Percentiles rank a stretch among this genome's conserved stretches.
Evolutionary conservation across 495 filamentous ascomycete species (phyloP).

Genomic region (Cairneyella variabilis): DNA sequence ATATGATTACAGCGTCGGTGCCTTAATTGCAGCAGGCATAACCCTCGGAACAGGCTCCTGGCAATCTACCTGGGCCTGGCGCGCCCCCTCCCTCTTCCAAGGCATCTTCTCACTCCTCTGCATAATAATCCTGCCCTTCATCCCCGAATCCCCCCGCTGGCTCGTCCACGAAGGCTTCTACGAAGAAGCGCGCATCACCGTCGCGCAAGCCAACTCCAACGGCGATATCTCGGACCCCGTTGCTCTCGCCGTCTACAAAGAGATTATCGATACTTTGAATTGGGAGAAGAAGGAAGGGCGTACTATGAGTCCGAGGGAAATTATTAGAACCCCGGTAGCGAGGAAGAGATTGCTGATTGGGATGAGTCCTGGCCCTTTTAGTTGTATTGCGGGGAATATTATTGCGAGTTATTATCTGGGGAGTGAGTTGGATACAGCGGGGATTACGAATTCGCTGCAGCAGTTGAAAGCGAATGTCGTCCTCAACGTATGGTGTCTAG

Average conservation of each 20-base stretch:
- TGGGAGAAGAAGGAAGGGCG: constrained; percentile 33
- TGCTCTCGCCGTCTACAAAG: constrained; percentile 30
- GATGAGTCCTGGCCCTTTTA: constrained; percentile 38
- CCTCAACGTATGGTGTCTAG: constrained; percentile 19
- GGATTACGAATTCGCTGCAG: constrained; percentile 35
- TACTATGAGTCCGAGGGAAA: constrained; percentile 29
- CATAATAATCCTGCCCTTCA: constrained; percentile 25
- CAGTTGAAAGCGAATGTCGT: constrained; percentile 37
- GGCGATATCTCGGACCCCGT: constrained; percentile 38
- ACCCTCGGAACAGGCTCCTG: constrained; percentile 17
- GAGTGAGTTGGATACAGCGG: constrained; percentile 40
- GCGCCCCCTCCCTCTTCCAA: constrained; percentile 18
- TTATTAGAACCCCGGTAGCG: constrained; percentile 37
- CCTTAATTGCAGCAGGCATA: constrained; percentile 41
- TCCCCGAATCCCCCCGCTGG: constrained; percentile 59
- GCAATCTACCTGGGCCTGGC: constrained; percentile 23
- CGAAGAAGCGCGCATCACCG: constrained; percentile 40
- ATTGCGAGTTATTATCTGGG: constrained; percentile 49
- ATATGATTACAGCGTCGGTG: constrained; percentile 28
- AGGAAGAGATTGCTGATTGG: constrained; percentile 43
- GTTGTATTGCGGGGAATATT: constrained; percentile 47
- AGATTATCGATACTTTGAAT: constrained; percentile 47
- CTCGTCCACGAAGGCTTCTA: constrained; percentile 45
- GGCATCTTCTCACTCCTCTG: constrained; percentile 16
- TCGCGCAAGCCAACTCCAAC: constrained; percentile 46